phyloP scores from a whole-genome alignment of 139 green algal species.

The Chlamydomonas eustigma region DNA sequence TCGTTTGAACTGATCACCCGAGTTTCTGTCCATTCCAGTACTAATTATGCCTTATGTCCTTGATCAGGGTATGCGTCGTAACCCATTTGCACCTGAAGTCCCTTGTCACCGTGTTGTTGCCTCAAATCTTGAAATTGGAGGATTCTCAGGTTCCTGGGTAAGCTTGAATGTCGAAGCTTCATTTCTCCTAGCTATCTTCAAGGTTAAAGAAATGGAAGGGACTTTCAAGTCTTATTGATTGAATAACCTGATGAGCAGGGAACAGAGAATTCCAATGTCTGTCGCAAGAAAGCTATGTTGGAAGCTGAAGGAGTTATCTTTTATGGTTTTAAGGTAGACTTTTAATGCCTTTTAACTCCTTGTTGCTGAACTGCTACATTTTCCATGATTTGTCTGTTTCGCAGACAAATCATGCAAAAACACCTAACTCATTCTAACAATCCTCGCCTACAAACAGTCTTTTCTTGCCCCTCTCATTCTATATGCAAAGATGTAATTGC shows the following conservation, averaged over 20 bases:
- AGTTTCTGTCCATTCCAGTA: background rate
- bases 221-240: no score
- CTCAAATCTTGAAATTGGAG: conserved; percentile 54
- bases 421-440: no score
- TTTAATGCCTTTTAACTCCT: no score
- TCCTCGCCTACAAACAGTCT: no score
- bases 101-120: conserved; percentile 78
- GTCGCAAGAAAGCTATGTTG: conserved; percentile 52
- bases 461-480: no score
- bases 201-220: no score
- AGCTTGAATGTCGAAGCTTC: background rate
- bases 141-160: conserved; percentile 67
- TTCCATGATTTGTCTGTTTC: no score
- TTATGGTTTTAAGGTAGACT: conserved; percentile 24
- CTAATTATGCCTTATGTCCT: no score
- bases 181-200: background rate
- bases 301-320: conserved; percentile 57
- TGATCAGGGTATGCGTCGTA: conserved; percentile 61
- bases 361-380: no score
- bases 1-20: background rate
- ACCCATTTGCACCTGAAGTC: conserved; percentile 68
- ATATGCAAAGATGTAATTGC: no score
- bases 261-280: conserved; percentile 27
- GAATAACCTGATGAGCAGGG: conserved; percentile 25
- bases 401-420: no score